Evolutionary conservation across 257 asterid species (phyloP).

Genomic region (Primulina eburnea): DNA sequence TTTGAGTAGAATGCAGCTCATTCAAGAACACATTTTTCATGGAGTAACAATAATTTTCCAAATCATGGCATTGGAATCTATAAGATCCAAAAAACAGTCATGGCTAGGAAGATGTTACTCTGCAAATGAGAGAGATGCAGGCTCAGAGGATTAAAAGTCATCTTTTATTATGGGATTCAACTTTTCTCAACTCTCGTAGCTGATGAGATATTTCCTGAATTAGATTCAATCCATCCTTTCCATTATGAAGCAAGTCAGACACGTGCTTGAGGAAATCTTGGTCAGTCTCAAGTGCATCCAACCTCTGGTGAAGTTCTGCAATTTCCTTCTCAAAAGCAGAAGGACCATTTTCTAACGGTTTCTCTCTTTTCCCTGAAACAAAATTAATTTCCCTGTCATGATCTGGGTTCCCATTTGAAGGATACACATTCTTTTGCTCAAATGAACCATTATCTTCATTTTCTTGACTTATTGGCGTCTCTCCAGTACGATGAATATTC

Average conservation of each 20-base stretch:
- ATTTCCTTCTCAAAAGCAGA: background rate
- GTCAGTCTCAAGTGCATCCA: constrained; percentile 55
- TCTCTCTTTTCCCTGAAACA: background rate
- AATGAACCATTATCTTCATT: constrained; percentile 25
- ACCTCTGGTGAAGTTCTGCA: constrained; percentile 31
- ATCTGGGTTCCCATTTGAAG: background rate
- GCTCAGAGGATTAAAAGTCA: constrained; percentile 25
- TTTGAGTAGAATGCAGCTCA: background rate
- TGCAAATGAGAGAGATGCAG: background rate
- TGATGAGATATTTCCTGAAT: constrained; percentile 52
- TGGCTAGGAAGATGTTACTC: background rate
- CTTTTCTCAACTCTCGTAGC: constrained; percentile 41
- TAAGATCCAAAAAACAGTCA: background rate
- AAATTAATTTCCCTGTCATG: background rate
- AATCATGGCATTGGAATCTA: background rate
- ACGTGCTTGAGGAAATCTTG: constrained; percentile 40
- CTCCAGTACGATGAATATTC: constrained; percentile 7
- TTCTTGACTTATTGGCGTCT: constrained; percentile 20
- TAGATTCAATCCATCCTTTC: constrained; percentile 44
- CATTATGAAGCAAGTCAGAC: constrained; percentile 39
- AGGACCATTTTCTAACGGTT: background rate
- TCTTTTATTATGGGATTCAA: constrained; percentile 26
- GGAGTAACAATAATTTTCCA: background rate
- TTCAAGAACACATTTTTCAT: background rate
- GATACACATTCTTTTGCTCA: constrained; percentile 12